Evolutionary conservation across 352 stramenopile genomes (phyloP).

Genomic region (Phytophthora syringae): DNA sequence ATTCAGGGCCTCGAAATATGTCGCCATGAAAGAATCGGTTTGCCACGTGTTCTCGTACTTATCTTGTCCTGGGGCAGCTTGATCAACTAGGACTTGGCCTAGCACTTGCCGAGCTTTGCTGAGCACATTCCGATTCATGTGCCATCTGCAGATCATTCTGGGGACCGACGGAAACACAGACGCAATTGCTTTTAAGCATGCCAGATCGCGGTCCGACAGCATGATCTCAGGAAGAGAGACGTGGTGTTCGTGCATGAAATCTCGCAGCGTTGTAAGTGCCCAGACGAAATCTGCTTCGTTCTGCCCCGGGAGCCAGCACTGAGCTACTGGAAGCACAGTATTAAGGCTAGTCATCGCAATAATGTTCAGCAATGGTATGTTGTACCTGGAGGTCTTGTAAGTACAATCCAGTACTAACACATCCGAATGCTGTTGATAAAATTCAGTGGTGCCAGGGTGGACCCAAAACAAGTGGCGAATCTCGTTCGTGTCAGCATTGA

Average conservation of each 20-base stretch:
- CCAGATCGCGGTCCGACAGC: slow-evolving; percentile 1
- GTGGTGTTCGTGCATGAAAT: not conserved
- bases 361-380: slow-evolving; percentile 16
- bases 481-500: not conserved
- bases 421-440: too few species aligned
- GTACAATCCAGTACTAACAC: too few species aligned
- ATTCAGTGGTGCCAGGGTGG: too few species aligned
- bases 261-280: not conserved
- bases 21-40: slow-evolving; percentile 1
- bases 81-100: not conserved
- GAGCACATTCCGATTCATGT: slow-evolving; percentile 11
- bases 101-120: not conserved
- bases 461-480: not conserved
- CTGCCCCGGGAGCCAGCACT: slow-evolving; percentile 14
- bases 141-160: slow-evolving; percentile 1
- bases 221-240: not conserved
- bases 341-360: slow-evolving; percentile 11
- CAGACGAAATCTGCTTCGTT: slow-evolving; percentile 10
- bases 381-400: slow-evolving; percentile 7
- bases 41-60: slow-evolving; percentile 7
- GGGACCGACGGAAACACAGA: not conserved
- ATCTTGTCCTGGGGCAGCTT: slow-evolving; percentile 2
- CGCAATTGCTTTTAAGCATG: slow-evolving; percentile 12
- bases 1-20: not conserved
- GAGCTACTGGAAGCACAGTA: slow-evolving; percentile 11